These are phyloP conservation scores for Boletus pseudo-olivaceus DNA, from an alignment of 768 basidiomycete genomes.

Conservation along the genomic window DNA sequence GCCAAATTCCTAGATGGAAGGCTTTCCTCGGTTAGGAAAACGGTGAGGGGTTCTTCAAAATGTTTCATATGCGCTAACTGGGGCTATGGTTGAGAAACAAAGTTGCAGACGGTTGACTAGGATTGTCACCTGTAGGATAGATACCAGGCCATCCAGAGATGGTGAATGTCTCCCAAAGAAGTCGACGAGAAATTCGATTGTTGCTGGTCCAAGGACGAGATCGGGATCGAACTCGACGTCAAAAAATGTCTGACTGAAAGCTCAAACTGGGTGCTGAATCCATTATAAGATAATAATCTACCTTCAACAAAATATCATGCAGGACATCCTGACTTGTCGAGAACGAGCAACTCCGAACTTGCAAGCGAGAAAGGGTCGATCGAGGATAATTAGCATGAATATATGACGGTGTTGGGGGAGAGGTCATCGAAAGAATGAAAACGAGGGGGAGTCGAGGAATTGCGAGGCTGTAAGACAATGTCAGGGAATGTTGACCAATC, in stretches of 20 bases:
- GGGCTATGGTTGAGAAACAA: background rate
- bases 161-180: conserved; percentile 53
- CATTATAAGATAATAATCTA: conserved; percentile 24
- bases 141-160: conserved; percentile 55
- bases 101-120: background rate
- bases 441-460: conserved; percentile 55
- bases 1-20: conserved; percentile 10
- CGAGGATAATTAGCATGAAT: conserved; percentile 59
- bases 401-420: conserved; percentile 53
- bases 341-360: conserved; percentile 48
- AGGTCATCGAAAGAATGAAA: conserved; percentile 60
- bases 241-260: conserved; percentile 55
- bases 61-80: conserved; percentile 70
- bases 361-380: conserved; percentile 54
- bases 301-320: conserved; percentile 54
- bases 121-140: conserved; percentile 56
- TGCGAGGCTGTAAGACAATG: conserved; percentile 40
- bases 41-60: conserved; percentile 57
- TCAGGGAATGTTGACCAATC: background rate
- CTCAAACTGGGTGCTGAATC: background rate
- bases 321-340: conserved; percentile 48
- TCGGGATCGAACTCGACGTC: conserved; percentile 56
- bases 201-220: conserved; percentile 56
- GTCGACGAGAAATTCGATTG: conserved; percentile 54
- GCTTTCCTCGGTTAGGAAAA: conserved; percentile 20